A percentile compares a stretch with the other conserved stretches of the same genome.
phyloP scores from a whole-genome alignment of 495 filamentous ascomycete species.

The Neurospora sp. region DNA sequence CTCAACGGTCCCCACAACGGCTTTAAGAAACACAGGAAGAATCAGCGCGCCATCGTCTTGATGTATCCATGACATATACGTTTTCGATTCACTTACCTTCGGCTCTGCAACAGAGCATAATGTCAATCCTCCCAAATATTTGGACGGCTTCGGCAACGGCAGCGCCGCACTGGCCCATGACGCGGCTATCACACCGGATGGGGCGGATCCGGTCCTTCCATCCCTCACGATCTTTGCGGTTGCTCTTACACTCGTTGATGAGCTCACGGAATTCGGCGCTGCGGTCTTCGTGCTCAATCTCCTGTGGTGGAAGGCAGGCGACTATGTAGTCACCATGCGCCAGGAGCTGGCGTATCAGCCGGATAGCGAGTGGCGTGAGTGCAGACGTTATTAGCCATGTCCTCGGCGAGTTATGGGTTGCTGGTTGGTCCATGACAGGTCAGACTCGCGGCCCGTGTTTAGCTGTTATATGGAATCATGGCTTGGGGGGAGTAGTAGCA shows the following conservation, averaged over 20 bases:
- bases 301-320: slow-evolving; percentile 60
- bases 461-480: neutral
- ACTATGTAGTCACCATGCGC: slow-evolving; percentile 80
- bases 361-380: slow-evolving; percentile 64
- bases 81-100: slow-evolving; percentile 48
- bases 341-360: slow-evolving; percentile 63
- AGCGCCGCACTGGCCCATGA: slow-evolving; percentile 58
- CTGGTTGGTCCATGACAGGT: slow-evolving; percentile 33
- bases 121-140: slow-evolving; percentile 78
- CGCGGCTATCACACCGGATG: slow-evolving; percentile 45
- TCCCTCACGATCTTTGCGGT: slow-evolving; percentile 42
- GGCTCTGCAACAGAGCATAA: slow-evolving; percentile 77
- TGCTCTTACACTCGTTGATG: slow-evolving; percentile 48
- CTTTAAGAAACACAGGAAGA: slow-evolving; percentile 27
- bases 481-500: neutral
- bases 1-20: slow-evolving; percentile 84
- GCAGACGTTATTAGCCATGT: slow-evolving; percentile 88
- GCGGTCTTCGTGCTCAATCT: slow-evolving; percentile 51
- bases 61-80: neutral
- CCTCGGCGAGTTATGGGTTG: slow-evolving; percentile 48
- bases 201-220: slow-evolving; percentile 49
- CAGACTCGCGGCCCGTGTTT: slow-evolving; percentile 4
- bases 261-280: slow-evolving; percentile 46
- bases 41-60: neutral
- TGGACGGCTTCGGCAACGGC: slow-evolving; percentile 78